Evolutionary conservation across 1,139 yeast genomes (phyloP).

Genomic region (Diutina ranongensis): DNA sequence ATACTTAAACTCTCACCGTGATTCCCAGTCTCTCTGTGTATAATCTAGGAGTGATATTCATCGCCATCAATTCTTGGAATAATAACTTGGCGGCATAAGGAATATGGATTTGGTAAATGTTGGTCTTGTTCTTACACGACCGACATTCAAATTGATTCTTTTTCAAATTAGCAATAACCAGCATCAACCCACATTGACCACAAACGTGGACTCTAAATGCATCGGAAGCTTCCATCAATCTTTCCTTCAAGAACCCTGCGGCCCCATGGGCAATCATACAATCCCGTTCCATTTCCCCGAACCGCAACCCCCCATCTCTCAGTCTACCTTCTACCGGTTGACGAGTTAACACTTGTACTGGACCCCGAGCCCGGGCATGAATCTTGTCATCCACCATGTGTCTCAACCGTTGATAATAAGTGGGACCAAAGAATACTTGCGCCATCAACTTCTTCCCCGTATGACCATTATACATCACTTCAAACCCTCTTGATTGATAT

Average conservation of each 20-base stretch:
- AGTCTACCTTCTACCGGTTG: conserved; percentile 99
- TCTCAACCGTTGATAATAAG: conserved; percentile 94
- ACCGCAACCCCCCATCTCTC: conserved; percentile 98
- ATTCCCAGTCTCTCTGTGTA: conserved; percentile 54
- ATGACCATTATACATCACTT: conserved; percentile 97
- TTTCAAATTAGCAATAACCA: conserved; percentile 92
- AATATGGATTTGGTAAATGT: conserved; percentile 91
- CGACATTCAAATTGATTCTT: conserved; percentile 98
- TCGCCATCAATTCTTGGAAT: conserved; percentile 98
- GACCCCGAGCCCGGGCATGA: conserved; percentile 99
- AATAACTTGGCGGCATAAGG: conserved; percentile 95
- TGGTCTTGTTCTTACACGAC: conserved; percentile 96
- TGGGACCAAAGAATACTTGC: conserved; percentile 97
- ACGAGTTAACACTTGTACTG: conserved; percentile 94
- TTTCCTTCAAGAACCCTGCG: conserved; percentile 92
- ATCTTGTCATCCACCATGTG: conserved; percentile 99
- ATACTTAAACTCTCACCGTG: conserved; percentile 24
- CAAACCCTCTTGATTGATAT: conserved; percentile 96
- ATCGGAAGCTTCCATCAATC: conserved; percentile 98
- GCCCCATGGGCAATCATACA: conserved; percentile 99
- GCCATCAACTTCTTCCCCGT: conserved; percentile 97
- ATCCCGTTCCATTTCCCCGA: conserved; percentile 99
- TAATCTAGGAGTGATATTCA: conserved; percentile 87
- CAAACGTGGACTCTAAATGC: conserved; percentile 97
- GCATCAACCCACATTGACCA: conserved; percentile 96